Base-by-base conservation (phyloP, 2,329 filamentous ascomycete genomes). In the Arthrinium phaeospermum region DNA sequence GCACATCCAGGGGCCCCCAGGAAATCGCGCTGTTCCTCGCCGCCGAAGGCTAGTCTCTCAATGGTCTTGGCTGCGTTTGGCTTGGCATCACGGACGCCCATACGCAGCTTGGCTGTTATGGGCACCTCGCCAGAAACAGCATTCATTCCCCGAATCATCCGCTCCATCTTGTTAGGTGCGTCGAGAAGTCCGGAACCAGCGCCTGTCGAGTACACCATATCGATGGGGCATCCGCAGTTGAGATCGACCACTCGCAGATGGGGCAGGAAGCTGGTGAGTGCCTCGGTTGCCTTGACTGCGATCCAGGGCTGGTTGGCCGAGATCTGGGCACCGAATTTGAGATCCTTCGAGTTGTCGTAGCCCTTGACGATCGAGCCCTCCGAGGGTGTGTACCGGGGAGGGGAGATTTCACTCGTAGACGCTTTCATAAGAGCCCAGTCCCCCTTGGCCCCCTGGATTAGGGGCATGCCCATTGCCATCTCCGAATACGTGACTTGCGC, bases 161-260 rank as follows among this genome's bases (percentile, higher is more conserved):
- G 96, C 82, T 98, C 95, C 69, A 99, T 85, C 83, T 98, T 98
- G 72, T 91, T 91, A 44, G 90, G 93, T 71, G 92, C 88, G 78
- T 99, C 96, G n/a, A 99, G 91, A 22, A 99, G 89, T 1, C 94
- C 96, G 27, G 96, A 98, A 4, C 96, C 96, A 53, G 94, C 94
- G 69, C 96, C 96, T 67, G 92, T 89, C 77, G 95, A 91, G 86
- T 91, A 98, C 70, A 99, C 92, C 77, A 98, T 90, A 80, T 99
- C 96, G 79, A 99, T 98, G 4, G 96, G 96, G 80, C 96, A 99
- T 64, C 96, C 96, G 78, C 96, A 98, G 85, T 99, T 99, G 76
- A 99, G 86, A 79, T 99, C 96, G 75, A 99, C 93, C 51, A 98
- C 91, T 47, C 96, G 93, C 27, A 99, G 88, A 77, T 94, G 90